Conservation (phyloP, 257 asterid species). For the Solanum paucissectum region DNA sequence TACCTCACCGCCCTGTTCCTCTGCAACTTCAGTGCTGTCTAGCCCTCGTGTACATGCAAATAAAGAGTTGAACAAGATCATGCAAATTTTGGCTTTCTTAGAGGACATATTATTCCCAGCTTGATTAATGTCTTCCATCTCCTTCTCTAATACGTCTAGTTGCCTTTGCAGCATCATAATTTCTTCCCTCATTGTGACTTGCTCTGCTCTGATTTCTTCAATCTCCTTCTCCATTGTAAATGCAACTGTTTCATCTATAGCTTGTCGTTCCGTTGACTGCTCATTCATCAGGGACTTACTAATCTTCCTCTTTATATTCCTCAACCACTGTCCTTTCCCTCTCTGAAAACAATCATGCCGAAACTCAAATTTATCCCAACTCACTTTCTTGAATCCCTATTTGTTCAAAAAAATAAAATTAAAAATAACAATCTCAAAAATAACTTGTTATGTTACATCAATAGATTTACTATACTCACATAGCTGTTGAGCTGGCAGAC, state of each 20-base stretch:
- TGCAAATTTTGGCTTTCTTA: conserved; percentile 3
- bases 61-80: neutral
- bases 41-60: neutral
- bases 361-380: conserved; percentile 44
- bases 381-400: conserved; percentile 37
- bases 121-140: conserved; percentile 5
- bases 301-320: conserved; percentile 25
- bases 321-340: conserved; percentile 34
- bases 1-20: neutral
- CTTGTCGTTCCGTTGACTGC: neutral
- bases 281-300: neutral
- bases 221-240: conserved; percentile 12
- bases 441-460: neutral
- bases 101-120: neutral
- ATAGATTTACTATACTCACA: conserved; percentile 18
- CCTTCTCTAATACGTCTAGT: conserved; percentile 11
- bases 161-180: conserved; percentile 12
- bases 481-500: conserved; percentile 42
- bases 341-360: conserved; percentile 34
- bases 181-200: conserved; percentile 8
- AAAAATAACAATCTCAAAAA: neutral
- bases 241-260: neutral
- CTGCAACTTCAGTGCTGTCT: neutral
- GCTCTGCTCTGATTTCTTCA: conserved; percentile 10
- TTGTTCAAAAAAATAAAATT: too few relatives aligned